A percentile compares a stretch with the other conserved stretches of the same genome.
Conservation (phyloP, 352 stramenopile species). For the Pythium brachiatum region DNA sequence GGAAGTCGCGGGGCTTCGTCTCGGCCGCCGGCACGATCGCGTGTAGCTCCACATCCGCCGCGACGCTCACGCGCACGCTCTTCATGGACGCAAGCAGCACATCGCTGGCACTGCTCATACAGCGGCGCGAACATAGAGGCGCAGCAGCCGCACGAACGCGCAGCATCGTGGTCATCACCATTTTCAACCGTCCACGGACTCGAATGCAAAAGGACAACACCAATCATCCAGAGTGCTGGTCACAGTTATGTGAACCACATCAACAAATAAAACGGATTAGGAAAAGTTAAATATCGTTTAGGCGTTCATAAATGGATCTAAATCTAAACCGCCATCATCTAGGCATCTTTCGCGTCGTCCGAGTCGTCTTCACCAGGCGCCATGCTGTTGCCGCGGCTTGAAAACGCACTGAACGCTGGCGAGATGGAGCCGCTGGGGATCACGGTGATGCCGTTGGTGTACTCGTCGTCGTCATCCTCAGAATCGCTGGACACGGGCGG, state of each 20-base stretch:
- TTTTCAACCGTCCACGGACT: no score
- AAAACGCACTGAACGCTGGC: constrained; percentile 24
- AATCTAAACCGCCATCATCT: no score
- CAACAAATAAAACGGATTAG: no score
- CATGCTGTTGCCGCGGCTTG: neutral
- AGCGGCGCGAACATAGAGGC: neutral
- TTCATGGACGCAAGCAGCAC: constrained; percentile 19
- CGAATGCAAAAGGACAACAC: neutral
- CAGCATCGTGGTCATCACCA: neutral
- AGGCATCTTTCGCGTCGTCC: neutral
- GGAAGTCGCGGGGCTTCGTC: neutral
- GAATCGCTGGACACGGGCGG: constrained; percentile 32
- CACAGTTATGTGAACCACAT: no score
- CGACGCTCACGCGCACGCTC: constrained; percentile 39
- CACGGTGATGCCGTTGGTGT: constrained; percentile 8
- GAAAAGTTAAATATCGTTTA: neutral
- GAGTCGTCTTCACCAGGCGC: constrained; percentile 8
- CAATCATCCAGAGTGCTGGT: neutral
- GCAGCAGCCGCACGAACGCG: no score
- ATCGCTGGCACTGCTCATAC: neutral
- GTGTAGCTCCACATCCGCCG: constrained; percentile 42
- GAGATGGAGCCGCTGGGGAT: constrained; percentile 24
- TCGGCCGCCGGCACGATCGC: constrained; percentile 36
- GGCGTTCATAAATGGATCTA: no score
- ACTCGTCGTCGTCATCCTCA: constrained; percentile 23